These are phyloP conservation scores for Mrakia blollopis DNA, from an alignment of 768 basidiomycete genomes.

Conservation along the genomic window DNA sequence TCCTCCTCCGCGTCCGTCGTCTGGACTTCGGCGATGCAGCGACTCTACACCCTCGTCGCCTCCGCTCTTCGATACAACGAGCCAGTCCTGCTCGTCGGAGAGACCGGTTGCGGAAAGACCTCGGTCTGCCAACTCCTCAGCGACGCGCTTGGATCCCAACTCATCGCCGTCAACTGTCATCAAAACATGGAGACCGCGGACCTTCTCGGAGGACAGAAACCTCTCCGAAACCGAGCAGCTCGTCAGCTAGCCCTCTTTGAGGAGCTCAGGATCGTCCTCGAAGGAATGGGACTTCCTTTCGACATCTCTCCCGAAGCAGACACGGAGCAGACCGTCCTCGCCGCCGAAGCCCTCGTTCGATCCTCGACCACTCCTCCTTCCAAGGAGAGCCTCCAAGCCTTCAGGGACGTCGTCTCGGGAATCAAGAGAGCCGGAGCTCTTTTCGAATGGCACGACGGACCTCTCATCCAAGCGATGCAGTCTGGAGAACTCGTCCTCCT, in stretches of 20 bases:
- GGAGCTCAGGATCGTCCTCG: conserved; percentile 16
- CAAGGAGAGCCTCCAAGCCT: conserved; percentile 48
- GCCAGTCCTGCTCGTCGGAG: conserved; percentile 90
- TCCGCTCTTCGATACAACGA: conserved; percentile 87
- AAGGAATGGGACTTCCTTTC: conserved; percentile 5
- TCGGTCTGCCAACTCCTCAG: conserved; percentile 91
- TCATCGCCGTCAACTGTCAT: conserved; percentile 85
- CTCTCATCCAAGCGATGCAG: conserved; percentile 88
- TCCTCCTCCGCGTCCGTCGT: conserved; percentile 54
- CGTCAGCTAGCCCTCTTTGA: conserved; percentile 24
- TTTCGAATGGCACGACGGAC: conserved; percentile 96
- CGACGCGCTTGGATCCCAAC: conserved; percentile 54
- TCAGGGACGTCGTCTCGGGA: conserved; percentile 47
- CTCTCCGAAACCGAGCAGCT: conserved; percentile 30
- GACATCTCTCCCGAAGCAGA: conserved; percentile 7
- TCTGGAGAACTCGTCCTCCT: conserved; percentile 78
- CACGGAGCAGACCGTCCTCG: conserved; percentile 22
- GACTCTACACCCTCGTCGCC: conserved; percentile 74
- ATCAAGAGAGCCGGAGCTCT: conserved; percentile 58
- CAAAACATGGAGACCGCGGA: conserved; percentile 98
- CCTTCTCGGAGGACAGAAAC: conserved; percentile 74
- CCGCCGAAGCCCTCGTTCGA: conserved; percentile 11
- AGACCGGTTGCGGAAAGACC: conserved; percentile 96
- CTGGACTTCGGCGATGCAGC: conserved; percentile 91
- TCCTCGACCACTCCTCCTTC: conserved; percentile 40